Evolutionary conservation across 768 basidiomycete species (phyloP), one percentile per base, ranked within the genome.

Genomic region (Xerocomus potaroensis): DNA sequence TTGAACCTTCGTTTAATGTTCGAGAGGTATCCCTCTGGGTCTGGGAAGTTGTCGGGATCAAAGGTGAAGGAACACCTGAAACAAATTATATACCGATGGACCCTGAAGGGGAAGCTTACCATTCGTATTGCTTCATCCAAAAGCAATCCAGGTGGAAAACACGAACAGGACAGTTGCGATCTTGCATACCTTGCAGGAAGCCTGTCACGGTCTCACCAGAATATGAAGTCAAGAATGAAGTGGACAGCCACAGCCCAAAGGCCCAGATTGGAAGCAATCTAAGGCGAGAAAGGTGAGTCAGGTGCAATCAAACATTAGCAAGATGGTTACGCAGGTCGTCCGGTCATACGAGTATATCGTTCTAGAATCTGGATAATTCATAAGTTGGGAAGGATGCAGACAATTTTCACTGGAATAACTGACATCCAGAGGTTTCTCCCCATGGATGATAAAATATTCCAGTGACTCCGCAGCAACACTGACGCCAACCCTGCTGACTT

Each of bases 91-190:
- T 11, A 44, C 4, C 22, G 26, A 10, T 19, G n/a, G 6, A n/a
- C 18, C 26, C 4, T 10, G 16, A 41, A 36, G 29, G 4, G 30
- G 38, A 57, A 55, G 54, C 66, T 39, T 43, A 76, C 81, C 81
- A 83, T 64, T 83, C 79, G 56, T 83, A 81, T 61, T 79, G 77
- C 55, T 80, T 81, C 80, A 81, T 83, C 80, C 81, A 83, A 62
- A 85, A 88, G 58, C 84, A 87, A 58, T 87, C 85, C 32, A 87
- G 60, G 55, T 89, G 85, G 69, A 87, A 83, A 3, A 87, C 84
- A 18, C 83, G 75, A 22, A 87, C 82, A 15, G 71, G 72, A 51
- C 81, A 81, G 45, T 76, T 66, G 27, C 81, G 74, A 19, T 81
- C 71, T 49, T 73, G 64, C 85, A 89, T 87, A 11, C 84, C 85